Percentiles rank a stretch among this genome's conserved stretches.
Evolutionary conservation across 1,284 basidiomycete genomes (phyloP).

Genomic region (Sporisorium scitamineum): DNA sequence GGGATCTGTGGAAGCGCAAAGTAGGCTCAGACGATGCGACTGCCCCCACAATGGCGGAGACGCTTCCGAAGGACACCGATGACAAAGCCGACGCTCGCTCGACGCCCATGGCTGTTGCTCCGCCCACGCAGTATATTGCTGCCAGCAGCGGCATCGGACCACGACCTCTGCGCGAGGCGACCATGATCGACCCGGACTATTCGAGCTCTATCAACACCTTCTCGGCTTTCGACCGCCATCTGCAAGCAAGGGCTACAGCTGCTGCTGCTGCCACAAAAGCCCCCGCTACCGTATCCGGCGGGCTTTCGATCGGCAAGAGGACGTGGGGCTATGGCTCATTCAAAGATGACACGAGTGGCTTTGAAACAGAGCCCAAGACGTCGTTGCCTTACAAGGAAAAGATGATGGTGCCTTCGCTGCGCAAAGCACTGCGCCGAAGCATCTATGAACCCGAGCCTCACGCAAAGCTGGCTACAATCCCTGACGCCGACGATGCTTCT

Average conservation of each 20-base stretch:
- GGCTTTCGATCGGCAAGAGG: conserved; percentile 36
- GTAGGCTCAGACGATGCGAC: conserved; percentile 14
- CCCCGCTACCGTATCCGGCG: conserved; percentile 7
- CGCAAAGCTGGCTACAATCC: conserved; percentile 46
- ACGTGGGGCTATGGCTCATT: conserved; percentile 52
- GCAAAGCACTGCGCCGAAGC: conserved; percentile 53
- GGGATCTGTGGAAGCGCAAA: conserved; percentile 56
- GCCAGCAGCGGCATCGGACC: conserved; percentile 44
- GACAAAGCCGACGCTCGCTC: conserved; percentile 29
- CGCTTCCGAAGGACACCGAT: not conserved
- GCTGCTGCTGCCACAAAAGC: not conserved
- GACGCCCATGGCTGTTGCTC: conserved; percentile 48
- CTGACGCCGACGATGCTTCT: conserved; percentile 38
- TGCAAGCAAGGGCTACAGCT: conserved; percentile 18
- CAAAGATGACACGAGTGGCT: conserved; percentile 45
- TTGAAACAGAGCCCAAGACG: conserved; percentile 68
- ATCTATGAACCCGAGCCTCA: conserved; percentile 35
- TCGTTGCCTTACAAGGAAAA: conserved; percentile 66
- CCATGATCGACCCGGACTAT: conserved; percentile 44
- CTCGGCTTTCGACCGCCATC: conserved; percentile 32
- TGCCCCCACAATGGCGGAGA: not conserved
- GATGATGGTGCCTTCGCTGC: conserved; percentile 65
- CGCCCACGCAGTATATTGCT: conserved; percentile 43
- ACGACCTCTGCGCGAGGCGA: conserved; percentile 37
- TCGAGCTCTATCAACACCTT: conserved; percentile 23